These are phyloP conservation scores for Fistulina hepatica DNA, from an alignment of 1,284 basidiomycete genomes.

Conservation along the genomic window DNA sequence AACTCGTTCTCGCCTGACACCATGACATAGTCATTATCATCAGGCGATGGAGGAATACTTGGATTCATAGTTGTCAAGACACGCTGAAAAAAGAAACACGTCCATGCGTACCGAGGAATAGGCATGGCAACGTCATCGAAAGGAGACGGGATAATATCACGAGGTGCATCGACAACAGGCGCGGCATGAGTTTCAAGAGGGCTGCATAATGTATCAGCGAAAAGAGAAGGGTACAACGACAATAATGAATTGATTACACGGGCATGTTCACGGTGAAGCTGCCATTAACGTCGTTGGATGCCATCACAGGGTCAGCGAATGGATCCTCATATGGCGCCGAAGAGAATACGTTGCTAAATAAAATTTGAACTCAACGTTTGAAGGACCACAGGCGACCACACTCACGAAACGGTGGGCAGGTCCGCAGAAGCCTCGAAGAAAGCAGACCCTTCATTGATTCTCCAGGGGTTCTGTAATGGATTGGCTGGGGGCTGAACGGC, in stretches of 20 bases:
- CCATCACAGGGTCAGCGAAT: conserved; percentile 28
- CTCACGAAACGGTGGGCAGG: not conserved
- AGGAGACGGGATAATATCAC: too few relatives aligned
- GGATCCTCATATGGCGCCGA: conserved; percentile 19
- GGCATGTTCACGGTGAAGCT: not conserved
- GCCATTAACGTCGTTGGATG: not conserved
- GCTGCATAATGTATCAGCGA: not conserved
- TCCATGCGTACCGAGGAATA: not conserved
- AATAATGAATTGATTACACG: not conserved
- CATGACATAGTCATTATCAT: not conserved
- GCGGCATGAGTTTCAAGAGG: not conserved
- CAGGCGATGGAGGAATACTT: not conserved
- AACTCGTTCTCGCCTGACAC: not conserved
- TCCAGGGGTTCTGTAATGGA: not conserved
- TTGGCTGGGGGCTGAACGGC: not conserved
- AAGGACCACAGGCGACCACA: not conserved
- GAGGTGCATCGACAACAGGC: not conserved
- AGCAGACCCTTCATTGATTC: not conserved
- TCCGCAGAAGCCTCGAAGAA: not conserved
- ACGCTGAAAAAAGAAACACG: not conserved
- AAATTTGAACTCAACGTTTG: not conserved
- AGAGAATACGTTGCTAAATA: not conserved
- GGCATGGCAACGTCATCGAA: not conserved
- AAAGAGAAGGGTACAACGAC: not conserved
- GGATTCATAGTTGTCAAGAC: not conserved